Evolutionary conservation across 2,329 filamentous ascomycete genomes (phyloP).

Genomic region (Neospermospora avenae): DNA sequence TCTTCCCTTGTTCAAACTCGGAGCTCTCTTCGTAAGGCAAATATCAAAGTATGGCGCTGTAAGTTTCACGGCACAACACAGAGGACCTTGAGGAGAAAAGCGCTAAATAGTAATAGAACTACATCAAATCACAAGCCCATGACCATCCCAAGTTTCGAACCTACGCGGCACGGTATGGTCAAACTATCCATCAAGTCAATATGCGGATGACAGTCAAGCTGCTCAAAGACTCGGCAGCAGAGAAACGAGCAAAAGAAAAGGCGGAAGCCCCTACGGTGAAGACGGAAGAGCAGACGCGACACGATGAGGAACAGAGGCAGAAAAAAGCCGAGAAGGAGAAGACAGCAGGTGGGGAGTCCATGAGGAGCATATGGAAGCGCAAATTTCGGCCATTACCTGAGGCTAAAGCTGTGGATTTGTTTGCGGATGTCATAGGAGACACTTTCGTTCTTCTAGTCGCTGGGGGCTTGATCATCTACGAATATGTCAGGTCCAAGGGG

Average conservation of each 20-base stretch:
- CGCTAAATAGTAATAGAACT: conserved; percentile 48
- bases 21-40: conserved; percentile 60
- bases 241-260: conserved; percentile 57
- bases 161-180: conserved; percentile 60
- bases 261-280: conserved; percentile 63
- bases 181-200: conserved; percentile 63
- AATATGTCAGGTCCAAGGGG: conserved; percentile 55
- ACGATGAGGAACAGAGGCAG: conserved; percentile 48
- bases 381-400: conserved; percentile 63
- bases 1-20: conserved; percentile 65
- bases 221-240: conserved; percentile 54
- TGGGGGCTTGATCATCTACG: conserved; percentile 55
- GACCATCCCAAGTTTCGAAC: conserved; percentile 59
- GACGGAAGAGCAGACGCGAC: conserved; percentile 57
- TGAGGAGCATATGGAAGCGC: conserved; percentile 56
- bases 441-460: conserved; percentile 60
- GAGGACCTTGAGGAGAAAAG: neutral
- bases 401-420: conserved; percentile 62
- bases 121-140: conserved; percentile 63
- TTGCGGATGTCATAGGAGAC: conserved; percentile 63
- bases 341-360: conserved; percentile 30
- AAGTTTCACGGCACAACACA: conserved; percentile 34
- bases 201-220: conserved; percentile 61
- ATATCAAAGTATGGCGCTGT: conserved; percentile 68
- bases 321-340: conserved; percentile 38